Evolutionary conservation across 2,329 filamentous ascomycete genomes (phyloP).

Genomic region (Alternaria burnsii): DNA sequence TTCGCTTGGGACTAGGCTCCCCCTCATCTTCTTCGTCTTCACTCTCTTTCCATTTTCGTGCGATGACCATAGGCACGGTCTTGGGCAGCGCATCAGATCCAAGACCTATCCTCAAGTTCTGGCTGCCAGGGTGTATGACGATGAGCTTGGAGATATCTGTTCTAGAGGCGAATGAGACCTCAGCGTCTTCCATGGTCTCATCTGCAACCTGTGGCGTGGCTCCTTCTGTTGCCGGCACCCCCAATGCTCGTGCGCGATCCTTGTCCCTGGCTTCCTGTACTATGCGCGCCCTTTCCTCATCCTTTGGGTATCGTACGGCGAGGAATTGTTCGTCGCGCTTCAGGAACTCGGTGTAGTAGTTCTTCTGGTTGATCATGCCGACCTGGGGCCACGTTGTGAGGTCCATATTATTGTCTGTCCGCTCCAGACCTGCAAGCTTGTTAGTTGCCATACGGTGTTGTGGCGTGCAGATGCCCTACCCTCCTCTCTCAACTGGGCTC

Average conservation of each 20-base stretch:
- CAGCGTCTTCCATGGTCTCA: constrained; percentile 42
- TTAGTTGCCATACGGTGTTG: constrained; percentile 15
- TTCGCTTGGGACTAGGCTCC: constrained; percentile 75
- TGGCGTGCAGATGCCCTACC: constrained; percentile 45
- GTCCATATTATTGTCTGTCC: constrained; percentile 98
- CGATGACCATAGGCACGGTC: constrained; percentile 92
- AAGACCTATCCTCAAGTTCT: constrained; percentile 92
- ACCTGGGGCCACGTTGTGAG: constrained; percentile 93
- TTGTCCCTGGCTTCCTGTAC: constrained; percentile 87
- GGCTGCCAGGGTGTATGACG: constrained; percentile 93
- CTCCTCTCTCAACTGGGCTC: constrained; percentile 69
- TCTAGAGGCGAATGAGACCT: constrained; percentile 36
- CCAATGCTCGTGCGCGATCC: constrained; percentile 82
- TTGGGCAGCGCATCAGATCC: constrained; percentile 96
- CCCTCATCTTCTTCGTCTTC: constrained; percentile 86
- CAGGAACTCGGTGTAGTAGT: constrained; percentile 93
- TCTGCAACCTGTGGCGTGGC: constrained; percentile 37
- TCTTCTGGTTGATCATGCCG: constrained; percentile 97
- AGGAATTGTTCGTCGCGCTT: constrained; percentile 98
- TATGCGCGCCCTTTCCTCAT: constrained; percentile 83
- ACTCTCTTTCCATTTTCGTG: constrained; percentile 76
- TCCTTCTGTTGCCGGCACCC: constrained; percentile 59
- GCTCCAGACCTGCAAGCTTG: constrained; percentile 75
- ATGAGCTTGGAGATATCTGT: constrained; percentile 88
- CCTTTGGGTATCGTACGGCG: constrained; percentile 84